A percentile compares a stretch with the other conserved stretches of the same genome.
Conservation (phyloP, 2,329 filamentous ascomycete species). For the Trichoderma koningiopsis region DNA sequence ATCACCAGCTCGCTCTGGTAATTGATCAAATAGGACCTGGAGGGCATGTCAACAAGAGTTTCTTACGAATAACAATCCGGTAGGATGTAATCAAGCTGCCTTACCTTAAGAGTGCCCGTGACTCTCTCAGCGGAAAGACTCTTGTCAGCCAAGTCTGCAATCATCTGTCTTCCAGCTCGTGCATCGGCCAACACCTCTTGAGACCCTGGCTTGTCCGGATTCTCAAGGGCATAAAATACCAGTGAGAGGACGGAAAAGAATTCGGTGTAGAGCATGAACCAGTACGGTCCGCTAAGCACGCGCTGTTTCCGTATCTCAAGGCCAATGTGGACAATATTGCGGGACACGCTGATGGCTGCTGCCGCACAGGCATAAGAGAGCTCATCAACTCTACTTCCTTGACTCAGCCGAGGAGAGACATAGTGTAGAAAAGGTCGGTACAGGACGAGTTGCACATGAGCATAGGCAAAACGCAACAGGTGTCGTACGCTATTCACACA, state of each 20-base stretch:
- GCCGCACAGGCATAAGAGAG: slow-evolving; percentile 74
- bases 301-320: slow-evolving; percentile 75
- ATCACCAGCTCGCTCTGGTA: slow-evolving; percentile 73
- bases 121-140: slow-evolving; percentile 90
- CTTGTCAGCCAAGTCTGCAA: slow-evolving; percentile 75
- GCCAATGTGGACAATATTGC: slow-evolving; percentile 78
- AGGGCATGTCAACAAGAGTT: not conserved
- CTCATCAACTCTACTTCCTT: slow-evolving; percentile 66
- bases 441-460: slow-evolving; percentile 79
- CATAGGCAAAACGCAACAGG: slow-evolving; percentile 75
- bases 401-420: slow-evolving; percentile 65
- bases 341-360: slow-evolving; percentile 62
- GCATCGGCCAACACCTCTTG: slow-evolving; percentile 85
- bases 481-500: slow-evolving; percentile 61
- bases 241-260: slow-evolving; percentile 81
- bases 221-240: slow-evolving; percentile 78
- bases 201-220: slow-evolving; percentile 72
- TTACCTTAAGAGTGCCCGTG: slow-evolving; percentile 73
- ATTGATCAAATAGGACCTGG: slow-evolving; percentile 78
- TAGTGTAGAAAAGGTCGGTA: slow-evolving; percentile 86
- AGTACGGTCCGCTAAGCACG: slow-evolving; percentile 78
- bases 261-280: slow-evolving; percentile 83
- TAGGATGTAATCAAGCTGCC: slow-evolving; percentile 36
- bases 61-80: not conserved
- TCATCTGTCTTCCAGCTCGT: slow-evolving; percentile 77